These are phyloP conservation scores for Spergularia marina DNA, from an alignment of 148 eudicot species.

Conservation along the genomic window DNA sequence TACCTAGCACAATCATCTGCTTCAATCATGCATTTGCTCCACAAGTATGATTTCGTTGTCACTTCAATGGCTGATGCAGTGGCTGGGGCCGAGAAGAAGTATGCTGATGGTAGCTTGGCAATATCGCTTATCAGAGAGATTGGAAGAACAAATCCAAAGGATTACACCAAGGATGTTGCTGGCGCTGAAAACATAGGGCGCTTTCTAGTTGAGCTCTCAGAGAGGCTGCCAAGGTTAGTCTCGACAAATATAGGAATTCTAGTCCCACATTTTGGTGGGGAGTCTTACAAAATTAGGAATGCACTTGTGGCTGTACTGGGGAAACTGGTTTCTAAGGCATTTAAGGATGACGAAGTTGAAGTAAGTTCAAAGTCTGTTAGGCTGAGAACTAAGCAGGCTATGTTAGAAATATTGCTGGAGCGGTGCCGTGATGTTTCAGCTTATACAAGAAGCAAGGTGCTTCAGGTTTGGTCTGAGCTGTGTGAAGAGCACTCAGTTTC, in stretches of 20 bases:
- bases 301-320: slow-evolving; percentile 92
- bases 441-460: slow-evolving; percentile 91
- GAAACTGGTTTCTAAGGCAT: slow-evolving; percentile 80
- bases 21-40: slow-evolving; percentile 80
- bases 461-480: slow-evolving; percentile 93
- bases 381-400: slow-evolving; percentile 92
- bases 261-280: slow-evolving; percentile 94
- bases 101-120: slow-evolving; percentile 83
- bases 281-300: slow-evolving; percentile 93
- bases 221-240: slow-evolving; percentile 74
- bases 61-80: slow-evolving; percentile 76
- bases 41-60: slow-evolving; percentile 81
- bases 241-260: slow-evolving; percentile 84
- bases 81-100: slow-evolving; percentile 80
- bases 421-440: slow-evolving; percentile 95
- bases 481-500: slow-evolving; percentile 90
- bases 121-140: slow-evolving; percentile 74
- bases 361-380: slow-evolving; percentile 80
- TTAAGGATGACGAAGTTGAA: slow-evolving; percentile 86
- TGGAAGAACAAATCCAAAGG: slow-evolving; percentile 85
- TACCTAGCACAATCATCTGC: slow-evolving; percentile 79
- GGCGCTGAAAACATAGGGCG: slow-evolving; percentile 98
- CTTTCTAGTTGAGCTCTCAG: slow-evolving; percentile 86
- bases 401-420: slow-evolving; percentile 88
- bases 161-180: slow-evolving; percentile 66